Conservation (phyloP, 2,329 filamentous ascomycete species). For the Verticillium dahliae region DNA sequence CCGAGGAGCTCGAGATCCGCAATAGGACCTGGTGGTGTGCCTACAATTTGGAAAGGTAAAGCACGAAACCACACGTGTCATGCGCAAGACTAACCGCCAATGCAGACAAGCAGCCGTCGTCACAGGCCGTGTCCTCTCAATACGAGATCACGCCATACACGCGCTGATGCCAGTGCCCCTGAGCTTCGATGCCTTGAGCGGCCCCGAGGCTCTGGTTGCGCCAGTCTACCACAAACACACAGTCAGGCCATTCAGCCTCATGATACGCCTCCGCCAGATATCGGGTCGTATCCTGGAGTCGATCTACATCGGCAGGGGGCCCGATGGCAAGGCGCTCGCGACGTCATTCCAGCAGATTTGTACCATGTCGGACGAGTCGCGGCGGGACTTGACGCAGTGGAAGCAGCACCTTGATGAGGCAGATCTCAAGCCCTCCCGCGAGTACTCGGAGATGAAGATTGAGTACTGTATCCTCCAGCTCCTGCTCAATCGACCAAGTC, state of each 20-base stretch:
- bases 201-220: slow-evolving; percentile 6
- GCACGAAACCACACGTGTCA: not conserved
- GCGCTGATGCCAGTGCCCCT: slow-evolving; percentile 9
- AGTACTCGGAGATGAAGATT: slow-evolving; percentile 16
- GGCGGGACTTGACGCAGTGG: slow-evolving; percentile 13
- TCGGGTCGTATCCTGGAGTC: slow-evolving; percentile 17
- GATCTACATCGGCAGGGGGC: slow-evolving; percentile 15
- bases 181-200: slow-evolving; percentile 10
- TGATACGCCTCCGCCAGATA: slow-evolving; percentile 12
- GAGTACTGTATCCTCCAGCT: slow-evolving; percentile 16
- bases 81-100: not conserved
- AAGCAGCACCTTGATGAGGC: slow-evolving; percentile 9
- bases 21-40: slow-evolving; percentile 17
- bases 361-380: slow-evolving; percentile 10
- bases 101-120: slow-evolving; percentile 14
- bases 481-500: slow-evolving; percentile 14
- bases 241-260: slow-evolving; percentile 7
- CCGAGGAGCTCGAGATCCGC: slow-evolving; percentile 14
- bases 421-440: slow-evolving; percentile 13
- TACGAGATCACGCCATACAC: slow-evolving; percentile 17
- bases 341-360: slow-evolving; percentile 16
- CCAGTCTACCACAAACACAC: slow-evolving; percentile 9
- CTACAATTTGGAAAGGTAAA: slow-evolving; percentile 12
- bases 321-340: slow-evolving; percentile 12
- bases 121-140: slow-evolving; percentile 15